Percentiles rank a stretch among this genome's conserved stretches.
phyloP scores from a whole-genome alignment of 2,329 filamentous ascomycete species.

The Microcyclospora pomicola region DNA sequence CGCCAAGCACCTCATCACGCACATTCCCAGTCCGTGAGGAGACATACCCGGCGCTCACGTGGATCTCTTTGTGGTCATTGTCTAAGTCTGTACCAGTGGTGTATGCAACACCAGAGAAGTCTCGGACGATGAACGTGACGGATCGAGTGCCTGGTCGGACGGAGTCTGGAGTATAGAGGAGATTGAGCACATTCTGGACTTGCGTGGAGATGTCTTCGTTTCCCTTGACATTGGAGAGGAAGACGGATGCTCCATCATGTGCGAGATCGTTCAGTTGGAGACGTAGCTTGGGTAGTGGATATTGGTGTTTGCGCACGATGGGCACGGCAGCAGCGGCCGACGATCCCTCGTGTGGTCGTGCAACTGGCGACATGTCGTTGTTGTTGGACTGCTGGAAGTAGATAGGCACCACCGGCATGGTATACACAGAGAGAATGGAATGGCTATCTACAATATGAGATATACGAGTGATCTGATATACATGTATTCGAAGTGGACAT shows the following conservation, averaged over 20 bases:
- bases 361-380: slow-evolving; percentile 11
- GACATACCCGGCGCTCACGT: slow-evolving; percentile 71
- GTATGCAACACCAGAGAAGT: slow-evolving; percentile 78
- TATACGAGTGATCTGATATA: too few species aligned
- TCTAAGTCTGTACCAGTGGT: slow-evolving; percentile 71
- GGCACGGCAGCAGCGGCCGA: slow-evolving; percentile 4
- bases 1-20: slow-evolving; percentile 57
- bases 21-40: slow-evolving; percentile 22
- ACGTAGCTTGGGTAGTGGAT: slow-evolving; percentile 32
- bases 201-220: slow-evolving; percentile 47
- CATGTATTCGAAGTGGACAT: too few species aligned
- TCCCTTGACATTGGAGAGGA: slow-evolving; percentile 54
- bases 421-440: not conserved
- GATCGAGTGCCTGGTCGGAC: slow-evolving; percentile 56
- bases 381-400: slow-evolving; percentile 25
- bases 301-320: slow-evolving; percentile 16
- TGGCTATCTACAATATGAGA: too few species aligned
- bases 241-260: slow-evolving; percentile 47
- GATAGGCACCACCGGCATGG: slow-evolving; percentile 12
- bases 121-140: slow-evolving; percentile 66
- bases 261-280: slow-evolving; percentile 37
- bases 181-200: slow-evolving; percentile 52
- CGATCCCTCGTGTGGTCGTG: slow-evolving; percentile 4
- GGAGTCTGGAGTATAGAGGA: slow-evolving; percentile 47
- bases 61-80: slow-evolving; percentile 80